Conservation (phyloP, 371 early-diverging fungal species). For the Zancudomyces culisetae region DNA sequence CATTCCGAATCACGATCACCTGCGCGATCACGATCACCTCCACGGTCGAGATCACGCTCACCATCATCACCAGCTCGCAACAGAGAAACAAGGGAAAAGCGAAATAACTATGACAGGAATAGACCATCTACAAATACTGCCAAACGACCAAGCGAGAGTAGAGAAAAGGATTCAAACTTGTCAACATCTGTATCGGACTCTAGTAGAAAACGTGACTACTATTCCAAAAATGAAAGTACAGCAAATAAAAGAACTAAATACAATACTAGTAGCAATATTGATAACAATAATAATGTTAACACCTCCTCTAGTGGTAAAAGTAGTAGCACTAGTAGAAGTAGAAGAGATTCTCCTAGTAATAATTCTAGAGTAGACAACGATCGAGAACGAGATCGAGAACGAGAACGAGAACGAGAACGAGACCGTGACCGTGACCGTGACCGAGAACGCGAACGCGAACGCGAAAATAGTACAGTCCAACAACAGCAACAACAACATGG, state of each 20-base stretch:
- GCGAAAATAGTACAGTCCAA: neutral
- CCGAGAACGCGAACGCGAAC: neutral
- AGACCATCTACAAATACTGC: no score
- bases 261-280: neutral
- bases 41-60: neutral
- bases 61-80: neutral
- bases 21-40: neutral
- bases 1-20: neutral
- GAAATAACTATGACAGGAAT: neutral
- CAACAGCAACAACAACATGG: neutral
- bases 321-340: neutral
- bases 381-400: neutral
- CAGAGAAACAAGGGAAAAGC: neutral
- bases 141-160: no score
- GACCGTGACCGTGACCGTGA: conserved; percentile 2
- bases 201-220: neutral
- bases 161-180: no score
- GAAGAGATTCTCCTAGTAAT: neutral
- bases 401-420: neutral
- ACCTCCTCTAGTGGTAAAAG: neutral
- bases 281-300: neutral
- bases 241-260: neutral
- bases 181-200: no score
- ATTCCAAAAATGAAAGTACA: neutral
- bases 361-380: neutral